Evolutionary conservation across 2,329 filamentous ascomycete species (phyloP).

Genomic region (Plectosphaerella cucumerina): DNA sequence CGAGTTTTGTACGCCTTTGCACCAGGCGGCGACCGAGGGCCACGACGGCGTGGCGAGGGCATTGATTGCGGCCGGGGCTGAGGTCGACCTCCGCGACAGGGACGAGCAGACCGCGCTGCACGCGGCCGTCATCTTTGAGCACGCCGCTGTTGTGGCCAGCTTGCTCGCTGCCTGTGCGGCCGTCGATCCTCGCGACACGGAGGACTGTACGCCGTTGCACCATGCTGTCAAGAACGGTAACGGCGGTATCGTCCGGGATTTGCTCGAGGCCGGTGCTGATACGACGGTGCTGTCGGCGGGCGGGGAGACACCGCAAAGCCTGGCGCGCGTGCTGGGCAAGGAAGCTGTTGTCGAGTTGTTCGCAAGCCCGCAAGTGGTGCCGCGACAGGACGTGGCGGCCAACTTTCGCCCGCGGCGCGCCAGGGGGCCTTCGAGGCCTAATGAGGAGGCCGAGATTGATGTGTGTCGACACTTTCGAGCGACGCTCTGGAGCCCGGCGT

Average conservation of each 20-base stretch:
- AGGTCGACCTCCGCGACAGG: slow-evolving; percentile 12
- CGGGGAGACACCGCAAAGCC: slow-evolving; percentile 12
- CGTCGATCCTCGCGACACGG: slow-evolving; percentile 9
- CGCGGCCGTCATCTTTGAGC: slow-evolving; percentile 14
- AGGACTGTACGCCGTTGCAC: slow-evolving; percentile 14
- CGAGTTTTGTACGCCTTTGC: slow-evolving; percentile 13
- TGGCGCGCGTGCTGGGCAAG: slow-evolving; percentile 7
- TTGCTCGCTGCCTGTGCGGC: slow-evolving; percentile 10
- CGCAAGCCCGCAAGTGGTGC: slow-evolving; percentile 8
- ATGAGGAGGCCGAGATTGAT: slow-evolving; percentile 10
- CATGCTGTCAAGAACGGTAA: slow-evolving; percentile 15
- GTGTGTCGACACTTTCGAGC: slow-evolving; percentile 11
- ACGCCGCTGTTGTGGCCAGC: slow-evolving; percentile 10
- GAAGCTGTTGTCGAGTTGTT: slow-evolving; percentile 11
- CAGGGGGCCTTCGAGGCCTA: slow-evolving; percentile 7
- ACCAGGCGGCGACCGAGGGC: slow-evolving; percentile 14
- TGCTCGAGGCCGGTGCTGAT: slow-evolving; percentile 13
- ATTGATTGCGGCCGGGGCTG: slow-evolving; percentile 13
- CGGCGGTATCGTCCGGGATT: slow-evolving; percentile 8
- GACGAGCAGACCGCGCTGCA: slow-evolving; percentile 14
- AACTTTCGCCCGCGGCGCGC: slow-evolving; percentile 6
- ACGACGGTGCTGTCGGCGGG: slow-evolving; percentile 10
- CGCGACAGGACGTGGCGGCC: slow-evolving; percentile 3
- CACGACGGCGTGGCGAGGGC: slow-evolving; percentile 9
- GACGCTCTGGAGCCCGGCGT: slow-evolving; percentile 11